Evolutionary conservation across 2,329 filamentous ascomycete species (phyloP).

Genomic region (Aspergillus calidoustus): DNA sequence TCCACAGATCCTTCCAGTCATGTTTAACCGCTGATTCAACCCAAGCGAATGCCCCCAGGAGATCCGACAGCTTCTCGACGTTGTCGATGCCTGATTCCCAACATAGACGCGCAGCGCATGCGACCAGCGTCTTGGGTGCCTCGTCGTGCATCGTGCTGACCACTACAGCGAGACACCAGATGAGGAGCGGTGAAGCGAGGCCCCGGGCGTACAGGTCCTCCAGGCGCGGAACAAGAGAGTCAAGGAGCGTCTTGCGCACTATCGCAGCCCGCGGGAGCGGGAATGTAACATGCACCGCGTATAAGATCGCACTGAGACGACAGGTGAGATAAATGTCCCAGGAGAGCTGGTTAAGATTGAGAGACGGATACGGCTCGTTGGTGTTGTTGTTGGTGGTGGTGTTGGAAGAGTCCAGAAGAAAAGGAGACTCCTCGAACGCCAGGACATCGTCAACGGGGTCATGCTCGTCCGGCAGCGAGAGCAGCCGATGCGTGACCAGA

Average conservation of each 20-base stretch:
- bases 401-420: too few relatives aligned
- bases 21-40: slow-evolving; percentile 1
- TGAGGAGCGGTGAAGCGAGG: background rate
- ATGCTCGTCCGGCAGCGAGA: slow-evolving; percentile 8
- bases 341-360: background rate
- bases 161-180: slow-evolving; percentile 3
- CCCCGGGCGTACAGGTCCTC: background rate
- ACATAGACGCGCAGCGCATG: background rate
- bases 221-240: background rate
- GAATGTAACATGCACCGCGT: slow-evolving; percentile 9
- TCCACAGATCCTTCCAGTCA: background rate
- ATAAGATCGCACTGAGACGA: slow-evolving; percentile 4
- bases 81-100: background rate
- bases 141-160: background rate
- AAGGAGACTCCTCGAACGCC: too few relatives aligned
- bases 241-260: background rate
- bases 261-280: background rate
- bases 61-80: background rate
- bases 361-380: background rate
- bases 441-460: background rate
- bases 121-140: background rate
- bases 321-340: slow-evolving; percentile 9
- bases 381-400: too few relatives aligned
- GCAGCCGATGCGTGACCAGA: slow-evolving; percentile 5
- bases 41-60: slow-evolving; percentile 2